Evolutionary conservation across 306 rosid genomes (phyloP), one percentile per base, ranked within the genome.

Genomic region (Rosa multiflora): DNA sequence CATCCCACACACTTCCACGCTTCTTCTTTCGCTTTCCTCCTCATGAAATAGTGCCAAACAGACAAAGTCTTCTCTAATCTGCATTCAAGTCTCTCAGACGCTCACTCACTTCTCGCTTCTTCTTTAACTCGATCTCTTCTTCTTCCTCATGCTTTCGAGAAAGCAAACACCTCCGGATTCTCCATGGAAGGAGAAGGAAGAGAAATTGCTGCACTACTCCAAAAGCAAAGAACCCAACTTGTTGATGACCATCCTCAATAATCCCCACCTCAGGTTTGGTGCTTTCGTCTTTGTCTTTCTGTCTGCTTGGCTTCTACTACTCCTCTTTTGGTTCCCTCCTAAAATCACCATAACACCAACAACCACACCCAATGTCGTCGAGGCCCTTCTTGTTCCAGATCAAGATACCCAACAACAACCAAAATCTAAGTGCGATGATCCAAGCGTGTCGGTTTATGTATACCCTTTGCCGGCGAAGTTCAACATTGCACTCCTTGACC

Each of bases 401-500:
- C 32, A 23, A 46, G 20, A 32, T 8, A 18, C 12, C 37, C 51
- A 11, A 6, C 29, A 6, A 21, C 10, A 70, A 70, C 68, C 37
- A 13, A 61, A 77, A 1, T 66, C 86, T 18, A 79, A 81, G 12
- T 91, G 98, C 79, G 29, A 72, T 6, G 88, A 82, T 56, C 71
- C 79, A 21, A 44, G 72, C 61, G 46, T 79, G 1, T 84, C 81
- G 0, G 87, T 94, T 68, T 92, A 88, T 39, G 87, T 92, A 23
- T 82, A 94, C 88, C 59, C 84, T 10, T 80, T 94, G 53, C 98
- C 93, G 18, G 8, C 87, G 9, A 87, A 86, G 74, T 94, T 92
- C 87, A 92, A 94, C 86, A 18, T 79, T 0, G 91, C 73, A 23
- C 91, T 94, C 37, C 85, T 92, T 15, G 12, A 82, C 2, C 78